A percentile compares a stretch with the other conserved stretches of the same genome.
These are phyloP conservation scores for Citrus maxima DNA, from an alignment of 345 rosid species.

Conservation along the genomic window DNA sequence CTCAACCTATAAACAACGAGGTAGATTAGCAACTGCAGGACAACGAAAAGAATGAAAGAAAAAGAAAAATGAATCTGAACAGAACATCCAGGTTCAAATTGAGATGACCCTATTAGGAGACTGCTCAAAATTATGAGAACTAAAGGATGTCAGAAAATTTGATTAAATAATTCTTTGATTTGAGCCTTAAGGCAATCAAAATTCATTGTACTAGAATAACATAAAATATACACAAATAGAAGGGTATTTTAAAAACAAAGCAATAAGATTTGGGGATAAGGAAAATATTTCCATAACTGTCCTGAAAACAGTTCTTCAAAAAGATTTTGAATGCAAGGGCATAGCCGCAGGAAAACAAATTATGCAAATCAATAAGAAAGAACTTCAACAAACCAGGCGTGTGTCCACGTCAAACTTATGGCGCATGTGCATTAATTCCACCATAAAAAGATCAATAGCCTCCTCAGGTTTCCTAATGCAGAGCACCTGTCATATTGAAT, in stretches of 20 bases:
- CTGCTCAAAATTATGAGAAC: background rate
- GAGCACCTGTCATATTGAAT: slow-evolving; percentile 58
- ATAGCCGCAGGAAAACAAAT: background rate
- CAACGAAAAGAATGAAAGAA: background rate
- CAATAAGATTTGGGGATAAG: background rate
- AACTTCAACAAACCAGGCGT: slow-evolving; percentile 54
- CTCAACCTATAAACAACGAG: slow-evolving; percentile 56
- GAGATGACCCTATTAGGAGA: background rate
- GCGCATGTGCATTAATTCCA: slow-evolving; percentile 99
- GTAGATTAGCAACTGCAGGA: background rate
- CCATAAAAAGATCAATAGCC: slow-evolving; percentile 92
- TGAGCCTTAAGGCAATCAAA: too few species aligned
- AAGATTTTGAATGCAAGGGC: background rate
- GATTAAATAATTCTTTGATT: background rate
- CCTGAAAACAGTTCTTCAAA: background rate
- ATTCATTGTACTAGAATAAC: too few species aligned
- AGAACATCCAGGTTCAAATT: background rate
- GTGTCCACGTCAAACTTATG: slow-evolving; percentile 97
- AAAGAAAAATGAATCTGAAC: background rate
- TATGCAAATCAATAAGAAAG: background rate
- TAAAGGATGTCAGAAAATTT: background rate
- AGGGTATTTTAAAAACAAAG: background rate
- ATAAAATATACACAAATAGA: background rate
- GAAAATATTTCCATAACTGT: background rate
- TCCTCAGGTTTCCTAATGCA: slow-evolving; percentile 87